phyloP scores from a whole-genome alignment of 805 yeast species.

The Candida methanosorbosa region DNA sequence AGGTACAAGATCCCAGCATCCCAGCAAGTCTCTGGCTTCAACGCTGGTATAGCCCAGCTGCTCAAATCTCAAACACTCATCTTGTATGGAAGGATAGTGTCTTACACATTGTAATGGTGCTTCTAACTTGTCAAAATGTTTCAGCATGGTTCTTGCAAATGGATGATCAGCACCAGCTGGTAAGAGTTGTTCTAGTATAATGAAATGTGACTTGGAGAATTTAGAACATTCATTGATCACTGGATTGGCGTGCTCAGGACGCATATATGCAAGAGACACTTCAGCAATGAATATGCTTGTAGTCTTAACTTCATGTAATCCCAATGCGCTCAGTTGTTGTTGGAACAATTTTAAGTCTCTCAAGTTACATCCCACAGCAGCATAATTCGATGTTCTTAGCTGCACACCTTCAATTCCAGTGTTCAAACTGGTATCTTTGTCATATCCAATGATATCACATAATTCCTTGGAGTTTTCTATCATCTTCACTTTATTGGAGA shows the following conservation, averaged over 20 bases:
- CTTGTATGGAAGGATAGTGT: conserved; percentile 39
- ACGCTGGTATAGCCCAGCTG: conserved; percentile 36
- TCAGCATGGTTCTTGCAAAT: conserved; percentile 67
- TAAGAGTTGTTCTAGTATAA: conserved; percentile 61
- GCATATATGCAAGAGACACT: conserved; percentile 78
- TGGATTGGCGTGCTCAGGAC: conserved; percentile 52
- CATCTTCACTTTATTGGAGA: conserved; percentile 44
- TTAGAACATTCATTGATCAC: conserved; percentile 41
- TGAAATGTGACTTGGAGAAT: conserved; percentile 46
- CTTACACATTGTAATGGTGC: conserved; percentile 64
- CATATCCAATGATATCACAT: conserved; percentile 32
- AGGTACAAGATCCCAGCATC: conserved; percentile 46
- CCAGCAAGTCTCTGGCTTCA: conserved; percentile 45
- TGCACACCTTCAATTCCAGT: conserved; percentile 15
- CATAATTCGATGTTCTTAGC: conserved; percentile 36
- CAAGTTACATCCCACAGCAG: conserved; percentile 60
- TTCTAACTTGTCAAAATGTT: conserved; percentile 55
- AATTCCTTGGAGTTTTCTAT: conserved; percentile 42
- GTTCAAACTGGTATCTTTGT: conserved; percentile 1
- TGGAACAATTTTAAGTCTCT: conserved; percentile 35
- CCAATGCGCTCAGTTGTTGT: conserved; percentile 18
- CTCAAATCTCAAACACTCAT: conserved; percentile 44
- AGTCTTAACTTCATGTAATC: conserved; percentile 15
- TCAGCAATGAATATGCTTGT: conserved; percentile 66
- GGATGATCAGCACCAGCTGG: conserved; percentile 59